Conservation (phyloP, 495 filamentous ascomycete species). For the Paragyromitra xinjiangensis region DNA sequence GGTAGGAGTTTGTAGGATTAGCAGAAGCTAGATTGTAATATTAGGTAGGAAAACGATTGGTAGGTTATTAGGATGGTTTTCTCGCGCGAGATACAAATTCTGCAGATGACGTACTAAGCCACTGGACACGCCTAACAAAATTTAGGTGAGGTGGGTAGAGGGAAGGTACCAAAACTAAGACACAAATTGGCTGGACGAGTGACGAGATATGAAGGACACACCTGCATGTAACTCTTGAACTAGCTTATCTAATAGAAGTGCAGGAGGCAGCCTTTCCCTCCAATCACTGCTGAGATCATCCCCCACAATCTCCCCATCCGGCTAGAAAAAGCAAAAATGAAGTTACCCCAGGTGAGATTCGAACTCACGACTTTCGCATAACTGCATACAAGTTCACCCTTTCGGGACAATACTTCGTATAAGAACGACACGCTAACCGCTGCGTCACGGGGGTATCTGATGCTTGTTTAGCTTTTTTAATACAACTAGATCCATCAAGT, state of each 20-base stretch:
- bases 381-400: slow-evolving; percentile 55
- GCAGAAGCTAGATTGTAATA: slow-evolving; percentile 3
- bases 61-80: background rate
- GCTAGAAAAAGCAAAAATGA: slow-evolving; percentile 34
- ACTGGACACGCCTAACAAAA: background rate
- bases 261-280: background rate
- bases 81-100: background rate
- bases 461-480: slow-evolving; percentile 20
- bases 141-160: background rate
- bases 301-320: background rate
- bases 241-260: background rate
- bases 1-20: slow-evolving; percentile 61
- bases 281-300: background rate
- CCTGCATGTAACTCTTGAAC: background rate
- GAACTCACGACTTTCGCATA: slow-evolving; percentile 57
- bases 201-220: slow-evolving; percentile 3
- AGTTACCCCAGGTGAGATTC: slow-evolving; percentile 55
- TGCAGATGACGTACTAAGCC: background rate
- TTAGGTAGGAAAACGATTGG: background rate
- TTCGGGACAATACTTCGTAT: slow-evolving; percentile 54
- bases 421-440: slow-evolving; percentile 57
- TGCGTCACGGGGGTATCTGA: slow-evolving; percentile 54
- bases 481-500: background rate
- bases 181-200: background rate
- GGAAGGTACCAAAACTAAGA: background rate